phyloP scores from a whole-genome alignment of 192 early-diverging fungal genomes.

The Allomyces macrogynus region DNA sequence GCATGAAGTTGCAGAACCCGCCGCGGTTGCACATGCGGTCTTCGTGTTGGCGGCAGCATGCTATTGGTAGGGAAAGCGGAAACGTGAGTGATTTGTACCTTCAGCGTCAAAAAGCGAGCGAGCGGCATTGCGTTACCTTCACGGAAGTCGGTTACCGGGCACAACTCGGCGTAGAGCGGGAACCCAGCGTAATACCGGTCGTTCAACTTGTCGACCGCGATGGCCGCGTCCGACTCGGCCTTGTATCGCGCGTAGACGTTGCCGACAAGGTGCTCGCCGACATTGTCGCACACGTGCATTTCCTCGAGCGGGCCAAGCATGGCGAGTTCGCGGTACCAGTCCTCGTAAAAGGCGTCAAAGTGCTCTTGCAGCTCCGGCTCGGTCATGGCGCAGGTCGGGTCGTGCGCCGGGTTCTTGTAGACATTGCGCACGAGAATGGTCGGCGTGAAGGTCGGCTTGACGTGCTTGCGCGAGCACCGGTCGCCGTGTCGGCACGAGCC shows the following conservation, averaged over 20 bases:
- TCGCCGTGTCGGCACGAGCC: conserved; percentile 97
- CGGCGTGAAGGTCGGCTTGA: conserved; percentile 88
- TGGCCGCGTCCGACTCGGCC: conserved; percentile 80
- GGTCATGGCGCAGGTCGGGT: conserved; percentile 35
- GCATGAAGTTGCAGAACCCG: conserved; percentile 99
- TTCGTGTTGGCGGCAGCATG: conserved; percentile 94
- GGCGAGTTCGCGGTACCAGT: conserved; percentile 84
- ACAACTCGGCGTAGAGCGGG: conserved; percentile 88
- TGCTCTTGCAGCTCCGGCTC: conserved; percentile 58
- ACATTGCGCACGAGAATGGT: conserved; percentile 85
- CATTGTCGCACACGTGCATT: conserved; percentile 94
- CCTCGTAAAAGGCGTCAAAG: conserved; percentile 93
- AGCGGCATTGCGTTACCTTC: conserved; percentile 27
- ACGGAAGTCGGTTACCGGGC: conserved; percentile 90
- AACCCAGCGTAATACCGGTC: conserved; percentile 84
- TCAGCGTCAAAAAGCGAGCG: background rate
- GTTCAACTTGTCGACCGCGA: conserved; percentile 78
- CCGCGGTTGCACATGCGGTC: conserved; percentile 82
- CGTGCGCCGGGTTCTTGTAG: conserved; percentile 77
- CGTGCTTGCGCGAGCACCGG: conserved; percentile 87
- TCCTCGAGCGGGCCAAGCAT: conserved; percentile 85
- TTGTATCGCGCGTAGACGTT: conserved; percentile 88
- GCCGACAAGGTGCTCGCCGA: conserved; percentile 90
- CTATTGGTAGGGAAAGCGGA: conserved; percentile 11
- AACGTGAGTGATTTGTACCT: background rate